Evolutionary conservation across 768 basidiomycete species (phyloP).

Genomic region (Xerocomellus amylosporus): DNA sequence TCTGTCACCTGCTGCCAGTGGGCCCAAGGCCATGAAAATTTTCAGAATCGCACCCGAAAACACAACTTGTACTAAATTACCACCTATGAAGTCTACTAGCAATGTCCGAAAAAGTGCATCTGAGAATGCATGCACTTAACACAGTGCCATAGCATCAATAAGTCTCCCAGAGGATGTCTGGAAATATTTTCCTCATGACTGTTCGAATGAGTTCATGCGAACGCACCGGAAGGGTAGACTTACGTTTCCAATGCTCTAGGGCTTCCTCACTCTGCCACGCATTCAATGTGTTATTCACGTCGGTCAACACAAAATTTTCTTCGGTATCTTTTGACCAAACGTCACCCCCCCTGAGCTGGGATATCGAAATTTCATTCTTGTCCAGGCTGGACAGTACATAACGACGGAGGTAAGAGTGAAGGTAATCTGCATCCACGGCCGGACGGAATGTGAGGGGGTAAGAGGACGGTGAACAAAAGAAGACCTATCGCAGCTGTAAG

Average conservation of each 20-base stretch:
- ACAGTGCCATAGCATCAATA: conserved; percentile 42
- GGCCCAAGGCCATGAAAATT: too few species aligned
- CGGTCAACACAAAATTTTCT: conserved; percentile 55
- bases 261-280: conserved; percentile 65
- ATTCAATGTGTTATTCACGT: conserved; percentile 59
- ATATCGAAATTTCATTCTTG: conserved; percentile 53
- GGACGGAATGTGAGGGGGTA: conserved; percentile 57
- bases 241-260: conserved; percentile 73
- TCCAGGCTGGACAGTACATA: conserved; percentile 53
- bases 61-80: background rate
- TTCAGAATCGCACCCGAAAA: too few species aligned
- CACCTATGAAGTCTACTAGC: background rate
- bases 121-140: background rate
- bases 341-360: conserved; percentile 32
- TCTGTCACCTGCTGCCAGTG: too few species aligned
- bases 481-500: conserved; percentile 49
- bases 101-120: background rate
- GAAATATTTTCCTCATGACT: conserved; percentile 82
- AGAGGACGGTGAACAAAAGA: conserved; percentile 71
- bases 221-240: conserved; percentile 25
- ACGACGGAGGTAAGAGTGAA: conserved; percentile 64
- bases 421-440: conserved; percentile 54
- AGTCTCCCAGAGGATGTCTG: conserved; percentile 73
- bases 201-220: conserved; percentile 8
- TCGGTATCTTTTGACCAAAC: conserved; percentile 30